These are phyloP conservation scores for Albugo laibachii DNA, from an alignment of 352 stramenopile genomes.

Conservation along the genomic window DNA sequence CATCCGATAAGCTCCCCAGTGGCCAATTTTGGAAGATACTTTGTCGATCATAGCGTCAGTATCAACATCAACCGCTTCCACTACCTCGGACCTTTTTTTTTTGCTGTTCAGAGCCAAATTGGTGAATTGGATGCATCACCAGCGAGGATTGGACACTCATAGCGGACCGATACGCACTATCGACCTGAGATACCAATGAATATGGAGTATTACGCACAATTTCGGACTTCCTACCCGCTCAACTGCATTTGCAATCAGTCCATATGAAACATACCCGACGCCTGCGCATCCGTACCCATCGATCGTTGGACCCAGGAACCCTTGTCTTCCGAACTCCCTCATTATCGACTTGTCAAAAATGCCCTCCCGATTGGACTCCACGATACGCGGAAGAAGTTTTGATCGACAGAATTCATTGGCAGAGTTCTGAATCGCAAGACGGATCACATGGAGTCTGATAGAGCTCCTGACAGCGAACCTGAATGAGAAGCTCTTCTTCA, in stretches of 20 bases:
- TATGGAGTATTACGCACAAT: neutral
- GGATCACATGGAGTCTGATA: neutral
- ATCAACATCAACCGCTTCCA: neutral
- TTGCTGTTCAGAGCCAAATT: conserved; percentile 90
- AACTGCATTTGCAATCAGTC: conserved; percentile 91
- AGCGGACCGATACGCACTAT: conserved; percentile 91
- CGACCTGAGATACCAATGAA: conserved; percentile 26
- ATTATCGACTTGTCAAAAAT: conserved; percentile 89
- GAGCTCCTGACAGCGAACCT: conserved; percentile 17
- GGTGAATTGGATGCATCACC: conserved; percentile 97
- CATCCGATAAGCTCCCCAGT: conserved; percentile 92
- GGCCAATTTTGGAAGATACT: conserved; percentile 90
- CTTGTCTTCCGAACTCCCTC: conserved; percentile 86
- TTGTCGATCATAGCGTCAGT: neutral
- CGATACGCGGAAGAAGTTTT: conserved; percentile 85
- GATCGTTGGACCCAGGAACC: conserved; percentile 89
- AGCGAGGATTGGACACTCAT: conserved; percentile 96
- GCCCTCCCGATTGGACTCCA: conserved; percentile 89
- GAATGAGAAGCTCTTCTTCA: conserved; percentile 84
- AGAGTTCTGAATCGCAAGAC: conserved; percentile 42
- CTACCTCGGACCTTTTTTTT: conserved; percentile 72
- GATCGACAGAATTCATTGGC: conserved; percentile 86
- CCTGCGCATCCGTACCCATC: conserved; percentile 88
- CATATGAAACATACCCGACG: conserved; percentile 92
- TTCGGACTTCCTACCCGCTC: conserved; percentile 38